These are phyloP conservation scores for Nicotiana tomentosiformis DNA, from an alignment of 257 asterid genomes.

Conservation along the genomic window DNA sequence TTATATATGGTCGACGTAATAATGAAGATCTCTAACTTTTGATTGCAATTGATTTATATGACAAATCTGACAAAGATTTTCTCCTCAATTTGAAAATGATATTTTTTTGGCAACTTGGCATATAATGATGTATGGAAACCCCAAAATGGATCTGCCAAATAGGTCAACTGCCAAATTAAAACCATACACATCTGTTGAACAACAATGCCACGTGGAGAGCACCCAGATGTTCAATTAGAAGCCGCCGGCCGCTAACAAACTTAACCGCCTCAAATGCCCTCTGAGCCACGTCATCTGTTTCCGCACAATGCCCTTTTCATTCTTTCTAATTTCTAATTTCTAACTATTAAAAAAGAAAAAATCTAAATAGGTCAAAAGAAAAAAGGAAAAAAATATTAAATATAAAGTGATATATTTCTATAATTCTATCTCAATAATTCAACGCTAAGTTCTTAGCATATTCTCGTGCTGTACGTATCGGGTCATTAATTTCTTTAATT, in stretches of 20 bases:
- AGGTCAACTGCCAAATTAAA: not conserved
- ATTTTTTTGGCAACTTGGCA: not conserved
- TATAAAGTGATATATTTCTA: not conserved
- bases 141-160: not conserved
- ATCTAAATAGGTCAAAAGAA: too few species aligned
- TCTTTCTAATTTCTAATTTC: too few species aligned
- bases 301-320: not conserved
- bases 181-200: not conserved
- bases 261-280: conserved; percentile 4
- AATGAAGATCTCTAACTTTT: not conserved
- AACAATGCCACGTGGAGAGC: not conserved
- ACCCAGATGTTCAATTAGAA: not conserved
- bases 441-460: too few species aligned
- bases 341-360: too few species aligned
- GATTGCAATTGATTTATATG: too few species aligned
- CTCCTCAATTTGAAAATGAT: not conserved
- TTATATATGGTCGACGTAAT: not conserved
- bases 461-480: too few species aligned
- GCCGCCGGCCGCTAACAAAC: not conserved
- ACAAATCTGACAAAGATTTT: not conserved
- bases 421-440: too few species aligned
- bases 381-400: too few species aligned
- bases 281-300: not conserved
- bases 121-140: not conserved
- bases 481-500: too few species aligned